Evolutionary conservation across 495 filamentous ascomycete species (phyloP), one percentile per base, ranked within the genome.

Genomic region (Staphylotrichum tortipilum): DNA sequence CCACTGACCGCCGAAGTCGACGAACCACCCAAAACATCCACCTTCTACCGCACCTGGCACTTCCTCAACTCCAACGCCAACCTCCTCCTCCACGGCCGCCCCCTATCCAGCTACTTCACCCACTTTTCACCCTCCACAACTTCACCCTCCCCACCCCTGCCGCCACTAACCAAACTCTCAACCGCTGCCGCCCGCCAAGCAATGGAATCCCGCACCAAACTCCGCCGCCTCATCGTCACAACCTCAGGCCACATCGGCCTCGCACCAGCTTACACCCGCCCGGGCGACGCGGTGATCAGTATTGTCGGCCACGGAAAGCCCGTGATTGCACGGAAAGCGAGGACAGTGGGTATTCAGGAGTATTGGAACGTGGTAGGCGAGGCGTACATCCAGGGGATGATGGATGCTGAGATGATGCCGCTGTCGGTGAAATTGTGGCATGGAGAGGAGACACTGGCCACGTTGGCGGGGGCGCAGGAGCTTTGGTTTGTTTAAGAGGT

Each of bases 21-120:
- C 21, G 47, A 49, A n/a, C 47, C 47, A 10, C 35, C 47, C 9
- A 17, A 4, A 31, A 3, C 31, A 6, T 49, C 36, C 8, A 2
- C 36, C 7, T 49, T 49, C 36, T 41, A 49, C 17, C 35, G 47
- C 2, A 49, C 40, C 47, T 49, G 47, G 47, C 47, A 49, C 23
- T 49, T 49, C n/a, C 47, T 49, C 35, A 49, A 41, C 2, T 49
- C 47, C 2, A 49, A 36, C 19, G 47, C 47, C 7, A 23, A 49
- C 14, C 17, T 49, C 21, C 4, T 49, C 6, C 19, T 49, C 14
- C 3, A 44, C 19, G 41, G 31, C 38, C 24, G 18, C n/a, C 49
- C 18, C 2, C 49, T 44, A 22, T 28, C 40, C 3, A 26, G 17
- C 1, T 44, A 44, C 15, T 38, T 44, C 18, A 1, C 29, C 14